Conservation (phyloP, 176 grass and related monocot genomes). For the Oryza rufipogon region DNA sequence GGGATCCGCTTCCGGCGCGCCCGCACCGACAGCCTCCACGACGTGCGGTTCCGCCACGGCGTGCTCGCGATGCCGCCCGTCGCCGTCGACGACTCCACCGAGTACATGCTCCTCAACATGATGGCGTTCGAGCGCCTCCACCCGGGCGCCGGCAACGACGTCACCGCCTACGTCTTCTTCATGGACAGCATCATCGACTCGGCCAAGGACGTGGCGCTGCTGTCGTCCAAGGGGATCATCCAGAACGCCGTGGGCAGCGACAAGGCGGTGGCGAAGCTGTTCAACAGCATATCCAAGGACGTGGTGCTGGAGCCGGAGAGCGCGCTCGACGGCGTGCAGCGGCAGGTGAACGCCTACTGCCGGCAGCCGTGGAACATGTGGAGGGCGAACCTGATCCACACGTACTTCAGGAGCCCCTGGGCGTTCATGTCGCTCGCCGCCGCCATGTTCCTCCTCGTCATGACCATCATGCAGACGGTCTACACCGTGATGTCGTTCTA, state of each 20-base stretch:
- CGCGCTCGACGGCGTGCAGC: constrained; percentile 63
- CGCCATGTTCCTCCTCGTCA: constrained; percentile 64
- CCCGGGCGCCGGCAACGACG: constrained; percentile 70
- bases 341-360: constrained; percentile 67
- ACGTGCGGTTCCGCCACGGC: constrained; percentile 63
- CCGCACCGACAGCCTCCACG: constrained; percentile 48
- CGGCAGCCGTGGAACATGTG: constrained; percentile 67
- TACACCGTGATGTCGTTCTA: constrained; percentile 54
- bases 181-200: constrained; percentile 92
- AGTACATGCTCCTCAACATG: constrained; percentile 89
- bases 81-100: constrained; percentile 78
- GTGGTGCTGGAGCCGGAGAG: constrained; percentile 65
- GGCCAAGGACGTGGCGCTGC: constrained; percentile 70
- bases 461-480: constrained; percentile 73
- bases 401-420: constrained; percentile 87
- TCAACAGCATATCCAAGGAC: constrained; percentile 76
- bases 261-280: constrained; percentile 72
- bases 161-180: constrained; percentile 94
- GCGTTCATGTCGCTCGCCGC: constrained; percentile 71
- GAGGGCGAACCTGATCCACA: constrained; percentile 81
- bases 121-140: constrained; percentile 95
- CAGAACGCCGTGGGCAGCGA: constrained; percentile 78
- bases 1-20: constrained; percentile 67
- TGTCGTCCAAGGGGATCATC: constrained; percentile 67
- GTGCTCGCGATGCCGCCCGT: constrained; percentile 57